Base-by-base conservation (phyloP, 2,329 filamentous ascomycete species). In the Stachybotrys echinatus region DNA sequence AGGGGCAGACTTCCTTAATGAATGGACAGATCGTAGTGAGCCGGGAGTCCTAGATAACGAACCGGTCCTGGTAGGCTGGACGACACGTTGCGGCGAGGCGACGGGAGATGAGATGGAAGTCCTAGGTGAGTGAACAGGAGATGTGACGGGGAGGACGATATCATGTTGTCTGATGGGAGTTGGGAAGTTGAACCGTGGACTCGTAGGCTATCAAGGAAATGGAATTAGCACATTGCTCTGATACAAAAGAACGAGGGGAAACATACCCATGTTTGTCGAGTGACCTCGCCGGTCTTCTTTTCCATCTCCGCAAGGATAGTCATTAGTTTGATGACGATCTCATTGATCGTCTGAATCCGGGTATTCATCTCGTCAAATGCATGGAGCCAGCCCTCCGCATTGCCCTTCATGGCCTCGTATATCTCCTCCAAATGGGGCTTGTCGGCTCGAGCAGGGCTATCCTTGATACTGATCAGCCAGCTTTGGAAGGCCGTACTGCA, bases 351-450 rank as follows among this genome's bases (percentile, higher is more conserved):
- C 53, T 85, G 81, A 14, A 86, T 85, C 61, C 87, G 89, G 20
- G 80, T 79, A 63, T 90, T 85, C 52, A 96, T 75, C 49, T 87
- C 86, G 48, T 84, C 78, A 61, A 96, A 85, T 6, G 90, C 90
- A 50, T 85, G 83, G 51, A 85, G 82, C 92, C 92, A 97, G 42
- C 92, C 91, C 55, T 95, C 88, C 8, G 91, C 86, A 59, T 97
- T 97, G 31, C 89, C 89, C 61, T 88, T 87, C 92, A 97, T 97
- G 37, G 92, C 90, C 39, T 85, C 81, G 58, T 88, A 94, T 19
- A 96, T 89, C 44, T 88, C 84, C 34, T 79, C 76, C 44, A 86
- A 73, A 45, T 82, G 77, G 2, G 79, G 75, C 20, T 88, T 80
- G 45, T 86, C 82, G 47, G 77, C 70, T 50, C 83, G 77, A 65